Evolutionary conservation across 78 protist species (phyloP), one percentile per base, ranked within the genome.

Genomic region (Mastigamoeba balamuthi): DNA sequence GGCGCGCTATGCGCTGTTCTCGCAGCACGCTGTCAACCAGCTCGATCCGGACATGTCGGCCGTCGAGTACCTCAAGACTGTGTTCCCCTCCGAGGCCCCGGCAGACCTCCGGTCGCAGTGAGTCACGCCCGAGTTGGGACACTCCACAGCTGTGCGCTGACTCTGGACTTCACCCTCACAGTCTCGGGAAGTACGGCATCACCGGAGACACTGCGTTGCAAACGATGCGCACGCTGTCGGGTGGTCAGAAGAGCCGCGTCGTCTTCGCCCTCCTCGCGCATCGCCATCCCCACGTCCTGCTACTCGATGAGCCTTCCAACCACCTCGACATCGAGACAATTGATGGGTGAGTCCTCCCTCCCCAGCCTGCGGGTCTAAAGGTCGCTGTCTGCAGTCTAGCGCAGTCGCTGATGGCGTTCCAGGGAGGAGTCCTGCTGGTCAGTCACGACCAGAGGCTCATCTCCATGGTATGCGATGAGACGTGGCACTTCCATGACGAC

Each of bases 301-400:
- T 95, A 10, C 91, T 95, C 30, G 98, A 95, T 70, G 98, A 95
- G 84, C 97, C 97, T 30, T 86, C 96, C 8, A 95, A 95, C 82
- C 96, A 91, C 76, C 72, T 95, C 73, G 98, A 94, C 75, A 69
- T 81, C 27, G 95, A 86, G n/a, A 80, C 94, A 5, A 85, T 91
- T 44, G 90, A 86, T 33, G 88, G 77, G 27, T 76, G n/a, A n/a
- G n/a, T n/a, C n/a, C n/a, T n/a, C n/a, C n/a, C n/a, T n/a, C n/a
- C 58, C 17, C 17, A 48, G 33, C 58, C 17, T 17, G 17, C 17
- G 17, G 58, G 33, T 25, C 58, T 48, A 48, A 48, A 17, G 17
- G 58, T 48, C 58, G 33, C 58, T n/a, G n/a, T n/a, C n/a, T n/a
- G 74, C 70, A 70, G 81, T 2, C 82, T 85, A 10, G 68, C 81